These are phyloP conservation scores for bread wheat (Triticum aestivum) DNA, from an alignment of 176 grass and related monocot genomes.

Conservation along the genomic window IWGSC_CS_RefSeq_v2.1 NC_057811.1:83675059-83675558, in stretches of 20 bases:
- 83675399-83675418: too few species aligned
- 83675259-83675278: constrained; percentile 15
- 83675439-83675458: too few species aligned
- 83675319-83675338: not conserved
- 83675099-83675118: not conserved
- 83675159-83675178: constrained; percentile 19
- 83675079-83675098: not conserved
- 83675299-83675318: not conserved
- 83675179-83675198: not conserved
- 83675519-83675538: too few species aligned
- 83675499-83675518: too few species aligned
- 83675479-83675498: too few species aligned
- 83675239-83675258: not conserved
- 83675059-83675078: not conserved
- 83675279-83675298: not conserved
- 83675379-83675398: not conserved
- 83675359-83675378: not conserved
- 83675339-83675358: not conserved
- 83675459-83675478: too few species aligned
- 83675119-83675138: not conserved
- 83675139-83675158: not conserved
- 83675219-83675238: not conserved
- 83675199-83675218: not conserved
- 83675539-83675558: too few species aligned
- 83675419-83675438: too few species aligned